These are phyloP conservation scores for Candida boleticola DNA, from an alignment of 805 yeast genomes.

Conservation along the genomic window DNA sequence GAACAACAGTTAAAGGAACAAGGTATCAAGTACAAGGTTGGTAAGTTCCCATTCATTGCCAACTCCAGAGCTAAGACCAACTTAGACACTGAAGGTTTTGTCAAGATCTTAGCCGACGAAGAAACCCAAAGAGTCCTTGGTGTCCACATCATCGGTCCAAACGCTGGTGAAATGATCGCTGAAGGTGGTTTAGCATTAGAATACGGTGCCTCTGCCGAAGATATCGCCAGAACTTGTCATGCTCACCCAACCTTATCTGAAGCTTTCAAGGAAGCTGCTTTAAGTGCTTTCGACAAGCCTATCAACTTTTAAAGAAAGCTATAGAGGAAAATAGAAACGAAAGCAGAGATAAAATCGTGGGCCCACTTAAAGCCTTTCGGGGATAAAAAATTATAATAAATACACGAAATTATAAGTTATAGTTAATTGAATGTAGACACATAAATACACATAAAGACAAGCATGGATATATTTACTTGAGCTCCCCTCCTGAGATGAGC, in stretches of 20 bases:
- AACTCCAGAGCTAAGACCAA: conserved; percentile 99
- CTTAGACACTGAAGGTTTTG: conserved; percentile 95
- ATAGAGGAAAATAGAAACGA: neutral
- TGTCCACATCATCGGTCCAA: conserved; percentile 95
- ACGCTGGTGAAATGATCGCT: conserved; percentile 99
- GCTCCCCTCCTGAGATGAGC: no score
- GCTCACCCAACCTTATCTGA: conserved; percentile 98
- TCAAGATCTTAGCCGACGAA: conserved; percentile 92
- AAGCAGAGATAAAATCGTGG: no score
- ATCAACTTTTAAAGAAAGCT: conserved; percentile 67
- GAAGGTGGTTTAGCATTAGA: conserved; percentile 97
- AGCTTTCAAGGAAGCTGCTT: conserved; percentile 97
- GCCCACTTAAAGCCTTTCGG: no score
- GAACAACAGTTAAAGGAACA: conserved; percentile 93
- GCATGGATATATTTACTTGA: no score
- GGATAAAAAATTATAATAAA: no score
- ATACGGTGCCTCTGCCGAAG: conserved; percentile 98
- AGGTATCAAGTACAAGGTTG: conserved; percentile 87
- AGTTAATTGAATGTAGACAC: no score
- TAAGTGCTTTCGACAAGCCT: conserved; percentile 89
- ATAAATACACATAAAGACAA: no score
- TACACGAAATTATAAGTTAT: no score
- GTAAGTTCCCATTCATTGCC: conserved; percentile 98
- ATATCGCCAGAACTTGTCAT: conserved; percentile 94
- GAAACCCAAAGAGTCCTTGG: conserved; percentile 97